phyloP scores from a whole-genome alignment of 768 basidiomycete species.

The Inosperma sp. region DNA sequence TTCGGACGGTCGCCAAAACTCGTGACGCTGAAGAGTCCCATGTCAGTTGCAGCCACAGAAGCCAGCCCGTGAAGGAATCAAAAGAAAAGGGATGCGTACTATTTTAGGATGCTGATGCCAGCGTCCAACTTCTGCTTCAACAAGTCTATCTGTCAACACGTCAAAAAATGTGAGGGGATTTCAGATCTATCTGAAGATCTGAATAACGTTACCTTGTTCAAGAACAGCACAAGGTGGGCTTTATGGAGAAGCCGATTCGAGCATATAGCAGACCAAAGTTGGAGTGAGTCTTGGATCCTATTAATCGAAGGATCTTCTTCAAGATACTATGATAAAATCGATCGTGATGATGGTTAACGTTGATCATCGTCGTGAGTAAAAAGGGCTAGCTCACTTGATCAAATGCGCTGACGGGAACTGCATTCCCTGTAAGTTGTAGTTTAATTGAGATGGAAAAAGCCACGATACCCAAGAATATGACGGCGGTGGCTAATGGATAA shows the following conservation, averaged over 20 bases:
- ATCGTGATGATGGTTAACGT: background rate
- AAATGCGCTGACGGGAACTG: slow-evolving; percentile 80
- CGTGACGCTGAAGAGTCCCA: slow-evolving; percentile 50
- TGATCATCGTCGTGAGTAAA: slow-evolving; percentile 7
- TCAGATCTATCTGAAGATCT: background rate
- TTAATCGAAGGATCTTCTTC: slow-evolving; percentile 79
- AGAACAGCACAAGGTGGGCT: slow-evolving; percentile 67
- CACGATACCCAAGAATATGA: slow-evolving; percentile 63
- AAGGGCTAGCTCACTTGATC: slow-evolving; percentile 57
- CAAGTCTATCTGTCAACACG: slow-evolving; percentile 54
- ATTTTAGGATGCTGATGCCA: slow-evolving; percentile 68
- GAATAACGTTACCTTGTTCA: slow-evolving; percentile 62
- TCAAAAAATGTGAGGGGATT: background rate
- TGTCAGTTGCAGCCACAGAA: background rate
- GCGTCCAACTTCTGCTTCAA: slow-evolving; percentile 65
- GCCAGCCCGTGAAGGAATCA: slow-evolving; percentile 4
- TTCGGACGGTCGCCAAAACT: slow-evolving; percentile 73
- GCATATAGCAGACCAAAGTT: slow-evolving; percentile 71
- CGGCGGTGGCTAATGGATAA: slow-evolving; percentile 56
- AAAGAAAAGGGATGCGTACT: slow-evolving; percentile 44
- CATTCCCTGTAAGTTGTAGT: slow-evolving; percentile 1
- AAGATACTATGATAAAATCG: slow-evolving; percentile 51
- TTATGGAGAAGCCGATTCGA: slow-evolving; percentile 69
- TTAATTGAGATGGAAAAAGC: background rate
- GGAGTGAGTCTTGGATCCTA: slow-evolving; percentile 76